Evolutionary conservation across 129 eudicot species (phyloP), one percentile per base, ranked within the genome.

Genomic region (Smallanthus sonchifolius): DNA sequence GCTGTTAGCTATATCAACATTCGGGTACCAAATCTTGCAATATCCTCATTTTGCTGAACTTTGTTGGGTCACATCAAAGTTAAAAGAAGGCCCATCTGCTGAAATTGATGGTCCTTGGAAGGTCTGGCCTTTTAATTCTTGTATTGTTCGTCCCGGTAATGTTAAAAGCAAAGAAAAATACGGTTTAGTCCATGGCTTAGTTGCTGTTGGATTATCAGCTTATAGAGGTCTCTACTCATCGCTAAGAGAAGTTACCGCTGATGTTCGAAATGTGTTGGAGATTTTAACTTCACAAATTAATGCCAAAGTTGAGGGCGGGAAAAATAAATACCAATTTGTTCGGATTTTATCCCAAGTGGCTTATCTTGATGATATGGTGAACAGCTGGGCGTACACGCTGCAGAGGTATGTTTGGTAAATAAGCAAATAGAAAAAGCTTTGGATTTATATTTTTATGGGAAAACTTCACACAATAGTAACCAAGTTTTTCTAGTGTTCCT

Each of bases 21-120:
- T 94, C 36, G 99, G 99, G 49, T 85, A 85, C 77, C 99, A 94
- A 78, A 88, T 94, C 70, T 77, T 94, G 77, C 83, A 82, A 48
- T 88, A 94, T 83, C 97, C 97, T 44, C 96, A 94, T 76, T 94
- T 94, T 82, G 93, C 99, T 38, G 99, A 94, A 77, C 96, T 94
- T 82, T 94, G 99, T 84, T 94, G 99, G 99, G 86, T 88, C 24
- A 94, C 99, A 66, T 94, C 99, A 7, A 94, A 94, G 86, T 79
- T 94, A 70, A 94, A 83, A 61, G 91, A 91, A 82, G 99, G 99
- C 76, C 99, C 99, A 10, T 79, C 69, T 75, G 85, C 89, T 36
- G 88, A 85, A 63, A 77, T 85, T 10, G 65, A 67, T n/a, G 94
- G 90, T 45, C 90, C 91, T 51, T 86, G 88, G 97, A 94, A 83